Percentiles rank a stretch among this genome's conserved stretches.
Conservation (phyloP, 2,329 filamentous ascomycete genomes). For the Pseudogymnoascus sp. region DNA sequence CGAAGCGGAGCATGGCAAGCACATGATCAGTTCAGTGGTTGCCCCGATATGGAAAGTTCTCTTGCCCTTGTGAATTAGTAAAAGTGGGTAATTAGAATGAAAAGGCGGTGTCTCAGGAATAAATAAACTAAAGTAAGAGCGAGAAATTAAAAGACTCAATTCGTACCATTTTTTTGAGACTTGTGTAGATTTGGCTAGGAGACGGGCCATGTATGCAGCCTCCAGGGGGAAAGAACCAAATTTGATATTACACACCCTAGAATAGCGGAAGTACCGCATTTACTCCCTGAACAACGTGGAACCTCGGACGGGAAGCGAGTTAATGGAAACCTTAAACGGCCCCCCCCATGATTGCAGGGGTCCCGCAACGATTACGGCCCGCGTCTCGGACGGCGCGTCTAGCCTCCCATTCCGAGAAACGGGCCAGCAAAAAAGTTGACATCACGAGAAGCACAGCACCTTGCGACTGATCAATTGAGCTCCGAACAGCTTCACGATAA, state of each 20-base stretch:
- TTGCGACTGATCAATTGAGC: not conserved
- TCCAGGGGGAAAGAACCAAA: not conserved
- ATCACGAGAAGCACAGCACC: not conserved
- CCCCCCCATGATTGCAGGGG: conserved; percentile 3
- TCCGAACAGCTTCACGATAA: not conserved
- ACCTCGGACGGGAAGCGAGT: conserved; percentile 1
- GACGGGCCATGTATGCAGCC: not conserved
- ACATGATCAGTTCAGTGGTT: conserved; percentile 1
- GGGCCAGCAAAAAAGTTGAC: conserved; percentile 3
- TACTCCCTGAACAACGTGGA: conserved; percentile 2
- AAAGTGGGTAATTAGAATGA: conserved; percentile 7
- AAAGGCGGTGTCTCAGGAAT: not conserved
- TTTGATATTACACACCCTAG: conserved; percentile 6
- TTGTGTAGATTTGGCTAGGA: conserved; percentile 1
- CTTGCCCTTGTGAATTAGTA: conserved; percentile 5
- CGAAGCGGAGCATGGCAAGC: not conserved
- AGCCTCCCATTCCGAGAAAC: not conserved
- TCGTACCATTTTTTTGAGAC: not conserved
- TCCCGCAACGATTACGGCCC: not conserved
- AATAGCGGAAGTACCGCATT: not conserved
- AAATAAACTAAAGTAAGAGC: not conserved
- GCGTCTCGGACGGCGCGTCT: conserved; percentile 5
- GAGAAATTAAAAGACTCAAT: not conserved
- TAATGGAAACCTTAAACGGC: not conserved
- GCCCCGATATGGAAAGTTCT: conserved; percentile 3